Base-by-base conservation (phyloP, 441 rosid species). In the Breynia disticha region DNA sequence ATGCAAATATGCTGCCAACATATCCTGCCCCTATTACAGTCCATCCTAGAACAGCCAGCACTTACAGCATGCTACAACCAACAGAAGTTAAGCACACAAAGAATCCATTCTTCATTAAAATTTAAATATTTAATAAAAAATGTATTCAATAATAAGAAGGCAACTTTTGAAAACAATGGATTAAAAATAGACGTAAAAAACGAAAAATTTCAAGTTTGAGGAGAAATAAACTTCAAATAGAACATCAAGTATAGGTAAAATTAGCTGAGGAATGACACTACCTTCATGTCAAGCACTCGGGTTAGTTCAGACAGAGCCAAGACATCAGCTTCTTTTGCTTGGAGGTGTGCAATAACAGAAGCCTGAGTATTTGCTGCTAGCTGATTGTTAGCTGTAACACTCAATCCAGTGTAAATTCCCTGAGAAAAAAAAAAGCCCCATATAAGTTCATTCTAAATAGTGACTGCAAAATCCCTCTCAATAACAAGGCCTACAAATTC, bases 211-310 rank as follows among this genome's bases (percentile, higher is more conserved):
- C 20, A 21, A 48, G 22, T 48, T 21, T 1, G 4, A 24, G 32
- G 32, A 24, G 32, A 24, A 21, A 17, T 19, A 49, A 19, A 19
- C 2, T 14, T 48, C 0, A 4, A 49, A 21, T 8, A 5, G 18
- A 12, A 35, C 56, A 17, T 10, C 20, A 48, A 24, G 32, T 2
- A 24, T 16, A 46, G 19, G 17, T n/a, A 46, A 16, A 4, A n/a
- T n/a, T 32, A 52, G 44, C 14, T 35, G 56, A 15, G 61, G 57
- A 50, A 49, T 28, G 54, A 32, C n/a, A 37, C 24, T 21, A 94
- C 99, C 97, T 86, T 88, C 72, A 77, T 83, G 65, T 80, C 86
- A 67, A 74, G 81, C 64, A 87, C 81, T 56, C 73, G 75, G 24
- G 79, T 74, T 60, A 85, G 75, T 54, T 73, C 80, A 19, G 84